phyloP scores from a whole-genome alignment of 495 filamentous ascomycete species.

The Xylaria longipes region DNA sequence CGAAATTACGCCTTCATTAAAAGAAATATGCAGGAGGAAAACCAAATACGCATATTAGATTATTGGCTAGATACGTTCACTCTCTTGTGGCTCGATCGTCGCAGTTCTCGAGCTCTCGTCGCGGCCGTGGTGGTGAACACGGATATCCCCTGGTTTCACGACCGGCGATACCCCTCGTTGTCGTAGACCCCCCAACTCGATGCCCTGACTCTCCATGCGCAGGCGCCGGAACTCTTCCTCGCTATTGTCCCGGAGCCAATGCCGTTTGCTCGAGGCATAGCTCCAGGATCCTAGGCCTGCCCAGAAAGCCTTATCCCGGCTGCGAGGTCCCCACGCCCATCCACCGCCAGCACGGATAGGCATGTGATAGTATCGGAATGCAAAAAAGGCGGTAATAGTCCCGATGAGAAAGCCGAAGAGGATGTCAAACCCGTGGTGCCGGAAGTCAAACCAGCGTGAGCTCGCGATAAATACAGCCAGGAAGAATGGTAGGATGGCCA shows the following conservation, averaged over 20 bases:
- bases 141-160: slow-evolving; percentile 26
- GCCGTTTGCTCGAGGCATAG: slow-evolving; percentile 49
- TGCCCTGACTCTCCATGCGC: slow-evolving; percentile 31
- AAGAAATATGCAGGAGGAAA: not conserved
- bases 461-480: slow-evolving; percentile 61
- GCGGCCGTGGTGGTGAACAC: slow-evolving; percentile 22
- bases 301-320: slow-evolving; percentile 62
- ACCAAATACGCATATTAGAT: not conserved
- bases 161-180: slow-evolving; percentile 24
- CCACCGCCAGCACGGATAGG: slow-evolving; percentile 67
- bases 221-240: slow-evolving; percentile 41
- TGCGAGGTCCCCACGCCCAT: slow-evolving; percentile 63
- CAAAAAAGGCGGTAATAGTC: slow-evolving; percentile 51
- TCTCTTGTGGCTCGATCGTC: slow-evolving; percentile 6
- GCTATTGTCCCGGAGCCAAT: slow-evolving; percentile 43
- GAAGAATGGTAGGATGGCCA: slow-evolving; percentile 69
- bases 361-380: slow-evolving; percentile 66
- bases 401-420: slow-evolving; percentile 78
- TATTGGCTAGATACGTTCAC: slow-evolving; percentile 2
- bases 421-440: slow-evolving; percentile 90
- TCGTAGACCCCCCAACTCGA: slow-evolving; percentile 37
- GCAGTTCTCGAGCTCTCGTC: slow-evolving; percentile 29
- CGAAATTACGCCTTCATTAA: slow-evolving; percentile 3
- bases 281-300: slow-evolving; percentile 65
- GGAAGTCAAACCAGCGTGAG: slow-evolving; percentile 77